Evolutionary conservation across 306 rosid genomes (phyloP), one percentile per base, ranked within the genome.

Genomic region (Malus asiatica): DNA sequence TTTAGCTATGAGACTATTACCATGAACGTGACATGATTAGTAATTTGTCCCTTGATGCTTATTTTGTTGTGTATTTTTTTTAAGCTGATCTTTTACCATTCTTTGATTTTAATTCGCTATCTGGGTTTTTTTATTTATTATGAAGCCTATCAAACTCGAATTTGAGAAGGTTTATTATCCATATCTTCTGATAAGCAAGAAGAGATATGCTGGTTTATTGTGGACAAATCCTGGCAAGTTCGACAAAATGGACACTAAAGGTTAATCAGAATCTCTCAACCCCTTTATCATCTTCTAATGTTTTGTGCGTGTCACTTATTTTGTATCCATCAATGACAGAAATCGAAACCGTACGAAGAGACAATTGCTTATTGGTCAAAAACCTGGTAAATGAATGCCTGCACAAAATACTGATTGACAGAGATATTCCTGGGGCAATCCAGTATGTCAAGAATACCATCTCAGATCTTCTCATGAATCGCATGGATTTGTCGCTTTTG

Each of bases 161-260:
- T 95, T 95, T 88, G 98, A 95, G 86, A 95, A 92, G 91, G 83
- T 95, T 80, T 95, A 95, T 79, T 89, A 79, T 88, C 98, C 97
- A 38, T 95, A 92, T 85, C 96, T 95, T 78, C 84, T 95, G 78
- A 95, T 90, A 76, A 95, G 97, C 93, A 95, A 95, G 89, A 95
- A 95, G 89, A 92, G 98, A 79, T 95, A 95, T 79, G 97, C 98
- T 76, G 98, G 98, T 90, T 87, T 95, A 76, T 88, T 77, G 42
- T 95, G 97, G 98, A 95, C 97, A 81, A 90, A 82, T 73, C 90
- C 92, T 2, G 86, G 87, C 61, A 88, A 80, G 60, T 90, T 83
- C 74, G 98, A 95, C 84, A 95, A 95, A 88, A 95, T 95, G 98
- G 98, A 95, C 76, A 89, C 98, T 29, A 95, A 95, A 92, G 98